Evolutionary conservation across 2,329 filamentous ascomycete species (phyloP), one percentile per base, ranked within the genome.

Genomic region (Neophaeococcomyces mojaviensis): DNA sequence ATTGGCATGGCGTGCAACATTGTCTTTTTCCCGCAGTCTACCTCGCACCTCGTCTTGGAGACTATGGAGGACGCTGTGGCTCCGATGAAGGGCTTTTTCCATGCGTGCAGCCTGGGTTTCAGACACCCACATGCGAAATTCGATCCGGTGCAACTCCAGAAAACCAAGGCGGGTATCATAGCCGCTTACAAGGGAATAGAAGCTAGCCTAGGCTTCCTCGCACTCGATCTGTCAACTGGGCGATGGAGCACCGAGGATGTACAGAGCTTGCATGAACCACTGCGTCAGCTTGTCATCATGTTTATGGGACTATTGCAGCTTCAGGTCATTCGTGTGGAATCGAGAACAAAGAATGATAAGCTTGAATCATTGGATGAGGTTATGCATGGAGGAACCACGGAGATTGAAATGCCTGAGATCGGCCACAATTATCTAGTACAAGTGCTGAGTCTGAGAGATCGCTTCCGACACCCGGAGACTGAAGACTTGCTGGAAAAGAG

Each of bases 11-110:
- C 60, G 3, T 71, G 66, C 36, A 68, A 64, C 4, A 41, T 76
- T 1, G 46, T 76, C 3, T 60, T 76, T 36, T 75, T 76, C 44
- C 73, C 73, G 0, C 66, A 67, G 33, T 76, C 73, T 0, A 71
- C 73, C 0, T 73, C 72, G 0, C 66, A 68, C 19, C 59, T 65
- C 2, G 65, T 71, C 1, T 56, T 76, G 0, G 57, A 53, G 24
- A 59, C 51, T 22, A 60, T 60, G 49, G 60, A 60, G 45, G 56
- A 51, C 16, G 46, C 69, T 0, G 55, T 66, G 0, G 48, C 47
- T 0, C 61, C 67, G 0, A 43, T 71, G 4, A 59, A 62, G 2
- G 49, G 57, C 2, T 48, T 48, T 39, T n/a, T 48, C 34, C 33
- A 44, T 31, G 46, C 46, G n/a, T 48, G 46, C 22, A 31, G 26